Conservation (phyloP, 495 filamentous ascomycete genomes). For the Bathelium albidoporum region DNA sequence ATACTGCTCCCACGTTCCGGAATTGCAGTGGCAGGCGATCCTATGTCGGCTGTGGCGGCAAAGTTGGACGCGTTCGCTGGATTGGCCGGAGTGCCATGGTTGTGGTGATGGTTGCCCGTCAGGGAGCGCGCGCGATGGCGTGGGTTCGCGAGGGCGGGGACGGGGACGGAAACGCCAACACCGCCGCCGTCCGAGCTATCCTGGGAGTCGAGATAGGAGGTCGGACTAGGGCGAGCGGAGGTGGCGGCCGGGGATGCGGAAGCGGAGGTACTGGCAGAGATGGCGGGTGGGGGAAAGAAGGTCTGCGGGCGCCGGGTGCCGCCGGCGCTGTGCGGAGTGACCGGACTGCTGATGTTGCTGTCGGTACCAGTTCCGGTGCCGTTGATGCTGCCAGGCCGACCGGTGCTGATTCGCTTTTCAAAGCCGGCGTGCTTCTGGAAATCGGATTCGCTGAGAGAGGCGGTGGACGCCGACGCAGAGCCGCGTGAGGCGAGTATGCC, state of each 20-base stretch:
- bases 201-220: conserved; percentile 1
- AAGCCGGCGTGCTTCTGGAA: background rate
- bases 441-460: background rate
- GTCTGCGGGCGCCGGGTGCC: conserved; percentile 8
- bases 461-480: background rate
- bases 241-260: conserved; percentile 18
- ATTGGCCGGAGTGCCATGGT: background rate
- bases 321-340: conserved; percentile 1
- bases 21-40: background rate
- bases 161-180: background rate
- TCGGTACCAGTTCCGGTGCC: background rate
- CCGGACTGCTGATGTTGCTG: background rate
- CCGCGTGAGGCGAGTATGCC: background rate
- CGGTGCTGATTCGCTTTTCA: background rate
- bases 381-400: background rate
- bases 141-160: background rate
- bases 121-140: background rate
- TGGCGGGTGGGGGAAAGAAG: conserved; percentile 5
- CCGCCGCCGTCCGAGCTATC: background rate
- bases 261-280: conserved; percentile 8
- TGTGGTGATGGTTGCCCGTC: background rate
- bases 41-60: background rate
- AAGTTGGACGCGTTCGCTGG: background rate
- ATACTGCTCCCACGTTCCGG: background rate
- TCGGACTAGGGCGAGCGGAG: conserved; percentile 6